Conservation (phyloP, 371 early-diverging fungal species). For the Rhizopus arrhizus region DNA sequence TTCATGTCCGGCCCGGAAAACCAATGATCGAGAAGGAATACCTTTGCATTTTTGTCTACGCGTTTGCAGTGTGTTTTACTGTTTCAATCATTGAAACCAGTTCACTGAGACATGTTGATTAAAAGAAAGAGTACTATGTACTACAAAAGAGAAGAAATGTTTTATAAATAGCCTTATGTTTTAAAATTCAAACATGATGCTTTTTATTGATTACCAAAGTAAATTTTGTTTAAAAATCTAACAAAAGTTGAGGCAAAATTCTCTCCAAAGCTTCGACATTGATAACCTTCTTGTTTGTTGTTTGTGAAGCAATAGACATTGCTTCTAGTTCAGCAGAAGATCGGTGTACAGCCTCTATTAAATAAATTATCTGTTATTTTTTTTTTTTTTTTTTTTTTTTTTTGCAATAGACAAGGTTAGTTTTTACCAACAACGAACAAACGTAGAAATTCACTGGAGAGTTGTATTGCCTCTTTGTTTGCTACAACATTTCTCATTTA, state of each 20-base stretch:
- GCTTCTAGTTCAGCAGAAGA: constrained; percentile 21
- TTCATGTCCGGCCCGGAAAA: constrained; percentile 6
- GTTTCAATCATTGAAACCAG: no score
- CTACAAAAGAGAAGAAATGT: no score
- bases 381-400: background rate
- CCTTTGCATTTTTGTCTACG: background rate
- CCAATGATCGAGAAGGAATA: background rate
- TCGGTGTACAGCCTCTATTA: constrained; percentile 28
- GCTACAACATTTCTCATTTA: constrained; percentile 15
- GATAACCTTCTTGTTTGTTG: background rate
- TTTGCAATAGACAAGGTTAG: no score
- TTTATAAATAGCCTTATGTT: no score
- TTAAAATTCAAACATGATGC: no score
- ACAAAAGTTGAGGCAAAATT: constrained; percentile 32
- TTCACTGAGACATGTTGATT: no score
- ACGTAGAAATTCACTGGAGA: constrained; percentile 41
- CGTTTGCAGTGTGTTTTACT: background rate
- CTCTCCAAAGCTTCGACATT: constrained; percentile 26
- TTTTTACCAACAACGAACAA: constrained; percentile 35
- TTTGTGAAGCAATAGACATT: background rate
- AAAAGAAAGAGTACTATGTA: no score
- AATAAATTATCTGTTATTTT: background rate
- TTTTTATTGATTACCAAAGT: no score
- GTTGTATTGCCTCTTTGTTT: constrained; percentile 38
- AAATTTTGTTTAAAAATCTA: constrained; percentile 24